phyloP scores from a whole-genome alignment of 441 rosid species.

The Arabidopsis lyrata region DNA sequence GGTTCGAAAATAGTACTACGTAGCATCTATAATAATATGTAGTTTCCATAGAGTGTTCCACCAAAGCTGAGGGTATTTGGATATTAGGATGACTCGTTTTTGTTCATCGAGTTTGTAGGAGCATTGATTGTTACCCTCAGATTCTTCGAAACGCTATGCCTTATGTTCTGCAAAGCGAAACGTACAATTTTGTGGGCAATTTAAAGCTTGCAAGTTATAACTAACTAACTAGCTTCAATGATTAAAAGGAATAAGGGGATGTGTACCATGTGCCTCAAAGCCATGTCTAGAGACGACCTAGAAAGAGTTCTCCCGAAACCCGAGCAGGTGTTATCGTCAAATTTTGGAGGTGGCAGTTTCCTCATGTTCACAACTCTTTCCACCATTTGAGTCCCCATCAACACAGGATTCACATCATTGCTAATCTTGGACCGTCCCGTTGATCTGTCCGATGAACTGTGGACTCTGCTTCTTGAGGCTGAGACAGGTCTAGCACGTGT shows the following conservation, averaged over 20 bases:
- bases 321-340: constrained; percentile 49
- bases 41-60: background rate
- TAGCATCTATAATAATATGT: background rate
- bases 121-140: constrained; percentile 4
- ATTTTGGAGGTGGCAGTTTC: constrained; percentile 78
- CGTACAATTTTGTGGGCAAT: constrained; percentile 3
- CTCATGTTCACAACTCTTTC: constrained; percentile 95
- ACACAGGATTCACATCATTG: constrained; percentile 74
- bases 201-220: constrained; percentile 14
- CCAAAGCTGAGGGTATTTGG: constrained; percentile 4
- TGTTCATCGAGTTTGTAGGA: constrained; percentile 17
- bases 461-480: constrained; percentile 58
- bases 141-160: constrained; percentile 27
- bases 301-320: constrained; percentile 80
- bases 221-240: background rate
- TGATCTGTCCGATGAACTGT: constrained; percentile 41
- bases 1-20: background rate
- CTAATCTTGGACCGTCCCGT: constrained; percentile 46
- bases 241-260: constrained; percentile 14
- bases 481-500: constrained; percentile 68
- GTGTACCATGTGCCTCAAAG: constrained; percentile 82
- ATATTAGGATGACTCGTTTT: constrained; percentile 19
- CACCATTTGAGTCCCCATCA: constrained; percentile 84
- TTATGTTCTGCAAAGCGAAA: constrained; percentile 33
- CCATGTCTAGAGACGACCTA: constrained; percentile 84